Percentiles rank a stretch among this genome's conserved stretches.
Conservation (phyloP, 225 moss, liverwort and hornwort genomes). For the Anthoceros angustus region DNA sequence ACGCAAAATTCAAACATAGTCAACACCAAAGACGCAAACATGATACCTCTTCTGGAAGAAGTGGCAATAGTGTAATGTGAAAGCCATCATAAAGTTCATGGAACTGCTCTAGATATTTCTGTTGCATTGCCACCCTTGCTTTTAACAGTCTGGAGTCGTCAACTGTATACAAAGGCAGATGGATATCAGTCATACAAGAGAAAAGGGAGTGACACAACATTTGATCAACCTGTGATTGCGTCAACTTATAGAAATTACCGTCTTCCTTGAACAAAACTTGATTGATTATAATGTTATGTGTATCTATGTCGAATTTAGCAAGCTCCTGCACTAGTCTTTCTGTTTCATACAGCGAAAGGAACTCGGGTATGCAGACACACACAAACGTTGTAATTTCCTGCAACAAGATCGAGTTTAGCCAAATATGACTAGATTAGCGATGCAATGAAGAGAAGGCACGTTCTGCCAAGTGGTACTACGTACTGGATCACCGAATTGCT, state of each 20-base stretch:
- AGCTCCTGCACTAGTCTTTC: conserved; percentile 91
- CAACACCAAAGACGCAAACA: not conserved
- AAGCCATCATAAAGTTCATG: conserved; percentile 89
- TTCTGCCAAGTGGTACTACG: not conserved
- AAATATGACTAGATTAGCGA: not conserved
- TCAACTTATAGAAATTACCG: conserved; percentile 13
- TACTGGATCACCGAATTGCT: conserved; percentile 76
- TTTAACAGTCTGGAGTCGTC: conserved; percentile 65
- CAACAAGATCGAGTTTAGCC: not conserved
- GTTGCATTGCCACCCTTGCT: conserved; percentile 85
- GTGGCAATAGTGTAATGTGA: conserved; percentile 62
- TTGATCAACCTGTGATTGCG: not conserved
- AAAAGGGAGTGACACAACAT: not conserved
- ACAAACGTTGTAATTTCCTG: conserved; percentile 77
- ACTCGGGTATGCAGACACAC: conserved; percentile 91
- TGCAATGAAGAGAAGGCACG: not conserved
- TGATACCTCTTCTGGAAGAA: conserved; percentile 65
- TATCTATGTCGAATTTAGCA: conserved; percentile 84
- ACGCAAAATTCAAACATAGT: not conserved
- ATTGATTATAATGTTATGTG: conserved; percentile 86
- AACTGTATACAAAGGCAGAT: conserved; percentile 15
- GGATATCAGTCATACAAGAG: not conserved
- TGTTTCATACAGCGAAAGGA: conserved; percentile 87
- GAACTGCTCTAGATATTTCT: conserved; percentile 78
- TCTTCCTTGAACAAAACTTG: conserved; percentile 76